phyloP scores from a whole-genome alignment of 768 basidiomycete species.

The Clavaria fumosa region DNA sequence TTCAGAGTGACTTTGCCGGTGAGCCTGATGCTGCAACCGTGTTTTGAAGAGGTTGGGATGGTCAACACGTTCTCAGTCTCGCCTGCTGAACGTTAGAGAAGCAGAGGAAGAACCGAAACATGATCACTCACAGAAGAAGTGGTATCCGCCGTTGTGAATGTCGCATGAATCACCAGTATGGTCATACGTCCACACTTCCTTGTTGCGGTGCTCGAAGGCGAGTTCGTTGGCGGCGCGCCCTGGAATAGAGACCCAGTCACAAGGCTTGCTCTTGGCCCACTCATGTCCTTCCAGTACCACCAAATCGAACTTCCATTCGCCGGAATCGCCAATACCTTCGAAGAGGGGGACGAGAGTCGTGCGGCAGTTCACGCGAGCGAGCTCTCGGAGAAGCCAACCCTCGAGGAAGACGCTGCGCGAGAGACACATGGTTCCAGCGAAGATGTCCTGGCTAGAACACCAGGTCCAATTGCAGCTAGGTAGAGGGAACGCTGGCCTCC shows the following conservation, averaged over 20 bases:
- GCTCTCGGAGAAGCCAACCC: constrained; percentile 7
- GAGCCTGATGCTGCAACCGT: constrained; percentile 6
- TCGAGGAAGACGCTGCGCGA: constrained; percentile 11
- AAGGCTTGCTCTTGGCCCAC: constrained; percentile 3
- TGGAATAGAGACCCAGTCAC: constrained; percentile 6
- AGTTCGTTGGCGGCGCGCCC: constrained; percentile 6
- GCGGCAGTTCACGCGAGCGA: constrained; percentile 8
- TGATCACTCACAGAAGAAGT: constrained; percentile 6
- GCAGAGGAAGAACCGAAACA: not conserved
- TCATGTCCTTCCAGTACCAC: constrained; percentile 9
- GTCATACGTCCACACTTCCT: constrained; percentile 10
- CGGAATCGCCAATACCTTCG: constrained; percentile 8
- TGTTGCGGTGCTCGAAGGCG: constrained; percentile 8
- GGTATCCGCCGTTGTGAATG: constrained; percentile 7
- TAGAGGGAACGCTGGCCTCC: not conserved
- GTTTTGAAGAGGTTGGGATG: constrained; percentile 4
- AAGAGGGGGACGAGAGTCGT: constrained; percentile 9
- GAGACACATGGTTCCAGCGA: constrained; percentile 9
- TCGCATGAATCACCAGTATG: constrained; percentile 8
- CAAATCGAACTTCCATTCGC: constrained; percentile 9
- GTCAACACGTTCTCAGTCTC: constrained; percentile 7
- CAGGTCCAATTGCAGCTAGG: constrained; percentile 5
- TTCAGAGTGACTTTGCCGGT: constrained; percentile 3
- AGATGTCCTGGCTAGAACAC: constrained; percentile 6
- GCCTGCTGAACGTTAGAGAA: constrained; percentile 6